phyloP scores from a whole-genome alignment of 2,329 filamentous ascomycete species.

The Podosphaera fusca region DNA sequence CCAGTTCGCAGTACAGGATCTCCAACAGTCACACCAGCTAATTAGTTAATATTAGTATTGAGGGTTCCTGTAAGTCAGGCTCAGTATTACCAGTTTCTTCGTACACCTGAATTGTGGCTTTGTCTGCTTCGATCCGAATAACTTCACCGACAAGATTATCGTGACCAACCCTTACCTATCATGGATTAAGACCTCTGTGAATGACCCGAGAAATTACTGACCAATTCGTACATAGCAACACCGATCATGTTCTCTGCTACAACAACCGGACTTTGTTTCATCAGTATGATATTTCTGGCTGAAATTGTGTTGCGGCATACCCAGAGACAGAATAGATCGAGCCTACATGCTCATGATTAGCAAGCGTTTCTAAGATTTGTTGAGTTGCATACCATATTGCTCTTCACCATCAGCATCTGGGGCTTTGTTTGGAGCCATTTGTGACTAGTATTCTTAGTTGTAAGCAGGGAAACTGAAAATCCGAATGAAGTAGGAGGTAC shows the following conservation, averaged over 20 bases:
- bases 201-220: constrained; percentile 4
- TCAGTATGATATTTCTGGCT: constrained; percentile 6
- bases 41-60: constrained; percentile 3
- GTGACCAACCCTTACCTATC: constrained; percentile 70
- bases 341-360: constrained; percentile 19
- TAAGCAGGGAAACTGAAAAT: no score
- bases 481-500: no score
- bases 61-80: background rate
- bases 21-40: constrained; percentile 84
- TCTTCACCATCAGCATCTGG: constrained; percentile 23
- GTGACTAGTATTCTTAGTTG: constrained; percentile 2
- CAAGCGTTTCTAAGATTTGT: background rate
- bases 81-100: constrained; percentile 66
- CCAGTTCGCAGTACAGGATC: constrained; percentile 78
- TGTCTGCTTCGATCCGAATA: constrained; percentile 89
- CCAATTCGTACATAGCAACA: constrained; percentile 98
- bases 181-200: background rate
- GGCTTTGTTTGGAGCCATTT: constrained; percentile 20
- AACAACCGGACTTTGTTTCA: constrained; percentile 55
- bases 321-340: constrained; percentile 49
- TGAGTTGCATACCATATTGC: constrained; percentile 26
- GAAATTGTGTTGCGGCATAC: constrained; percentile 17
- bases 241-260: constrained; percentile 96
- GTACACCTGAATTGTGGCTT: constrained; percentile 95
- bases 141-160: constrained; percentile 88